Percentiles rank a stretch among this genome's conserved stretches.
Conservation (phyloP, 2,329 filamentous ascomycete genomes). For the Colletotrichum destructivum region DNA sequence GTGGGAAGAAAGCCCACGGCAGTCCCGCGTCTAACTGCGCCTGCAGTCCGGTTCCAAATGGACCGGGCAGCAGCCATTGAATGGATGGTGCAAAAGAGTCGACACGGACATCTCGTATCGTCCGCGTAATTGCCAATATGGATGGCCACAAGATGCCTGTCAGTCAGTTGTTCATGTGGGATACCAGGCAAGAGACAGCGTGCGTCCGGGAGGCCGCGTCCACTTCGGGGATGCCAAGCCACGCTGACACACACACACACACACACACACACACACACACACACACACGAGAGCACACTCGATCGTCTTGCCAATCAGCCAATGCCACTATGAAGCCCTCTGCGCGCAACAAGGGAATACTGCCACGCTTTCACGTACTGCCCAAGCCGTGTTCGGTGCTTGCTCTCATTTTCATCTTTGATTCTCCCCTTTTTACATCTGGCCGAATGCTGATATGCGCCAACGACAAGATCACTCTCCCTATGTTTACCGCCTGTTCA, state of each 20-base stretch:
- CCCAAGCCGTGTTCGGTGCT: constrained; percentile 24
- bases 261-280: neutral
- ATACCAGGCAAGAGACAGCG: no score
- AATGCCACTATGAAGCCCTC: constrained; percentile 6
- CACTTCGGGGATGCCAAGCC: constrained; percentile 22
- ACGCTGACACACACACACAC: constrained; percentile 2
- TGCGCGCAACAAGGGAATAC: neutral
- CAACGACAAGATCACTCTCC: neutral
- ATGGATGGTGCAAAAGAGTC: no score
- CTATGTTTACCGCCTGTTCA: neutral
- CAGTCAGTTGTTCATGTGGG: no score
- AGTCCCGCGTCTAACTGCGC: no score
- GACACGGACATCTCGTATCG: no score
- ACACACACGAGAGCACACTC: no score
- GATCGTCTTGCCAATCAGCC: constrained; percentile 3
- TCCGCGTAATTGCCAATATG: no score
- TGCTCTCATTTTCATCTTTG: constrained; percentile 1
- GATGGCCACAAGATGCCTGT: no score
- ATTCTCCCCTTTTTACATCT: neutral
- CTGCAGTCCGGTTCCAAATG: no score
- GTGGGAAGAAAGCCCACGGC: no score
- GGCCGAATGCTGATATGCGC: neutral
- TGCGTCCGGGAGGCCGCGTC: neutral
- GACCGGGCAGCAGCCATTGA: no score
- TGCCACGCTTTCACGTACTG: constrained; percentile 18